Base-by-base conservation (phyloP, 371 early-diverging fungal species). In the Mucor velutinosus region DNA sequence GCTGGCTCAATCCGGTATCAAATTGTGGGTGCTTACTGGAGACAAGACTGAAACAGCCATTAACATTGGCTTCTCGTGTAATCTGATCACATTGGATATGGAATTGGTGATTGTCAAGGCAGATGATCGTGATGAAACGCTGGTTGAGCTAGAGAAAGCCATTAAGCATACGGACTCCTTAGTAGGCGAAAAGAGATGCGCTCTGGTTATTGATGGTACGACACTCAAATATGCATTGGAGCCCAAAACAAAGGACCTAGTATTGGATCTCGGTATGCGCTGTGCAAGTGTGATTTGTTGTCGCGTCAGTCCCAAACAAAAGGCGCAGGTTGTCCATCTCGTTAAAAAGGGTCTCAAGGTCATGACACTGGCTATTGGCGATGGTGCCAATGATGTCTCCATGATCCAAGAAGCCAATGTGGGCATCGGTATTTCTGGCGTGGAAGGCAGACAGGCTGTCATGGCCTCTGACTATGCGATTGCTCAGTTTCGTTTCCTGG, bases 21-120 rank as follows among this genome's bases (percentile, higher is more conserved):
- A 92, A 61, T 83, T 97, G 12, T 98, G 97, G 97, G 97, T 99
- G 86, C 78, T 99, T 73, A 99, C 99, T 0, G 99, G 99, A 45
- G 99, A 99, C 79, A 94, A 97, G 78, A 93, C 93, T 51, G 99
- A 99, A 75, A 99, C 99, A 15, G 99, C 99, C 30, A 93, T 97
- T 70, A 94, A 95, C 69, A 97, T 97, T 80, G 99, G 96, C 3
- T 92, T 91, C 66, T 90, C 94, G 1, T 96, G 96, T 72, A 87
- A 92, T 30, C 81, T 98, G 29, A 83, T 89, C 37, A 78, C 76
- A 0, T 73, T 72, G 59, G 81, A 80, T 0, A 91, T 92, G 93
- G 84, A 86, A 0, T 70, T 92, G 23, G 76, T 92, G 10, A 76
- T 91, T 5, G 80, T 90, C 74, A 89, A 90, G 69, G 88, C 89